Conservation (phyloP, 2,329 filamentous ascomycete species). For the Rhinocladiella similis region DNA sequence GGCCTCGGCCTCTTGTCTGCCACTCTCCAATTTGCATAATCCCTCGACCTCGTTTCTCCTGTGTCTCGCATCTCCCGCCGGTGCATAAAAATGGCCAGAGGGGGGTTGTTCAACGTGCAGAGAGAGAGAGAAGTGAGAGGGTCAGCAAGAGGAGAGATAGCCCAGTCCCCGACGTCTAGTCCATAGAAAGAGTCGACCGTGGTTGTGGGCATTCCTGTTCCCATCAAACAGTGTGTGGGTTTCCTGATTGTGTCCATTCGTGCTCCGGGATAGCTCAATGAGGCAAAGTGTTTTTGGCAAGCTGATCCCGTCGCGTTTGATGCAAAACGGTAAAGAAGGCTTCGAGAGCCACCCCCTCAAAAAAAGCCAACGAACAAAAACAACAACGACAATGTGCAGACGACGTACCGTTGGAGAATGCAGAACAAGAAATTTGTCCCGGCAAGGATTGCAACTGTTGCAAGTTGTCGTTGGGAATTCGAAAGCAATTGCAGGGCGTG, state of each 20-base stretch:
- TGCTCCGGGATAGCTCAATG: background rate
- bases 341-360: no score
- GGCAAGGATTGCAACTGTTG: background rate
- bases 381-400: slow-evolving; percentile 1
- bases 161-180: no score
- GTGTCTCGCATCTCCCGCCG: no score
- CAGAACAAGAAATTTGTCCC: background rate
- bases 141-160: no score
- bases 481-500: background rate
- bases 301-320: slow-evolving; percentile 4
- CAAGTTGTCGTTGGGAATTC: background rate
- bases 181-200: no score
- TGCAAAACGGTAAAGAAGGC: slow-evolving; percentile 5
- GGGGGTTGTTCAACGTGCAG: no score
- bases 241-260: background rate
- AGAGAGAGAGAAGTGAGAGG: no score
- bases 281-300: background rate
- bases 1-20: no score
- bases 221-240: background rate
- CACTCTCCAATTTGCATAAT: no score
- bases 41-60: no score
- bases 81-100: no score
- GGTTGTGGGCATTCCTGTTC: background rate
- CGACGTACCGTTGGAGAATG: slow-evolving; percentile 15
- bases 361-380: background rate